phyloP scores from a whole-genome alignment of 1,284 basidiomycete species.

The Trichosporon coremiiforme region DNA sequence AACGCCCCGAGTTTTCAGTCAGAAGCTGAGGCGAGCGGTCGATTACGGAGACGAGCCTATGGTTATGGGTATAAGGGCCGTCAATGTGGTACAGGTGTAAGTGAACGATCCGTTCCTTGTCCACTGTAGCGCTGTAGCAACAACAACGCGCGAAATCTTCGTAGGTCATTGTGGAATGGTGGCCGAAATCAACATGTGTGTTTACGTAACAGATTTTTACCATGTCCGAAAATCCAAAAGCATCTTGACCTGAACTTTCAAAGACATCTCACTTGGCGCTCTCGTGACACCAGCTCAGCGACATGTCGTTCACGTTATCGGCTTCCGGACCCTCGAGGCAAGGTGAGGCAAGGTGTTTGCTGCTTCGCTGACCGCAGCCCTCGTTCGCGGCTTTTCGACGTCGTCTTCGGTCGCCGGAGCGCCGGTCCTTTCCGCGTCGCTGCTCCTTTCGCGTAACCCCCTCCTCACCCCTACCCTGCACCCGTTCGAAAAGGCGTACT shows the following conservation, averaged over 20 bases:
- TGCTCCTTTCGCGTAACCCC: slow-evolving; percentile 83
- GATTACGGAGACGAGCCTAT: not conserved
- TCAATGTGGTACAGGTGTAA: not conserved
- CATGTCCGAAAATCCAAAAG: slow-evolving; percentile 16
- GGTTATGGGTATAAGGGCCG: slow-evolving; percentile 1
- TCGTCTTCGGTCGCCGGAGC: slow-evolving; percentile 24
- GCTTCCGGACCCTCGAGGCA: slow-evolving; percentile 31
- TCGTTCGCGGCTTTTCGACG: slow-evolving; percentile 31
- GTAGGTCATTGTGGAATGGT: not conserved
- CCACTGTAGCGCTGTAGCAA: not conserved
- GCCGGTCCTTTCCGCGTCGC: slow-evolving; percentile 53
- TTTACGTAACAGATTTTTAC: slow-evolving; percentile 11
- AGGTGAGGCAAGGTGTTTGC: slow-evolving; percentile 5
- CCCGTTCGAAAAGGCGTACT: slow-evolving; percentile 80
- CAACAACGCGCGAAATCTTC: slow-evolving; percentile 17
- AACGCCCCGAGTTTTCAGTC: too few species aligned
- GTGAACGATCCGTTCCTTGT: not conserved
- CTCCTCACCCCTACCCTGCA: slow-evolving; percentile 75
- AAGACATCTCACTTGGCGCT: slow-evolving; percentile 15
- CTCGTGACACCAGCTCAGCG: not conserved
- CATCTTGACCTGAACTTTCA: not conserved
- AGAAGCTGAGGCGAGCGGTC: not conserved
- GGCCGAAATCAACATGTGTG: not conserved
- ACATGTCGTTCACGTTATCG: slow-evolving; percentile 28
- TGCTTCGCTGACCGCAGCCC: slow-evolving; percentile 23